Evolutionary conservation across 2,329 filamentous ascomycete species (phyloP), one percentile per base, ranked within the genome.

Genomic region (Hymenotorrendiella dingleyae): DNA sequence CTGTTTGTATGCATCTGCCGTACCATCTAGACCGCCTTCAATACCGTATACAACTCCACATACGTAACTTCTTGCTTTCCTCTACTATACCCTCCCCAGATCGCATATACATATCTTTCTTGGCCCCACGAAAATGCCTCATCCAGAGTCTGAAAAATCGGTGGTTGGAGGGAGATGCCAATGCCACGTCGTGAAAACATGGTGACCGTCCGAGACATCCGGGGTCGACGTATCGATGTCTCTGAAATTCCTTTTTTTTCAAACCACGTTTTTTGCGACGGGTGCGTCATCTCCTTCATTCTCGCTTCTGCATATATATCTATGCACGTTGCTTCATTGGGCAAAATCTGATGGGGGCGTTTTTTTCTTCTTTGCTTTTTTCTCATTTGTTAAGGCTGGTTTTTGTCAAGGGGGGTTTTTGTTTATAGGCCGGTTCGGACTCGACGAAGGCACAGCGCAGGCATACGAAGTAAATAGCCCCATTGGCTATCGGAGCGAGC

Each of bases 171-270:
- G 6, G 19, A 22, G 9, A n/a, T 8, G 9, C 32, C 30, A 6
- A 6, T 19, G 32, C 32, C 32, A 34, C 32, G 32, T 34, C 32
- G n/a, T n/a, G n/a, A n/a, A n/a, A n/a, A n/a, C n/a, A n/a, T n/a
- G n/a, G n/a, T n/a, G n/a, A n/a, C n/a, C n/a, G n/a, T n/a, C n/a
- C n/a, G n/a, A n/a, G n/a, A n/a, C n/a, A n/a, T n/a, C n/a, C n/a
- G n/a, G n/a, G n/a, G n/a, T n/a, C n/a, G n/a, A n/a, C n/a, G n/a
- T n/a, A n/a, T n/a, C n/a, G n/a, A n/a, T n/a, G n/a, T n/a, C n/a
- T n/a, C n/a, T n/a, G n/a, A n/a, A n/a, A n/a, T n/a, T n/a, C n/a
- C n/a, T n/a, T n/a, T n/a, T n/a, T n/a, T n/a, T n/a, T n/a, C n/a
- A n/a, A n/a, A n/a, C n/a, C n/a, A n/a, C 22, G 17, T 21, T 3